Conservation (phyloP, 2,329 filamentous ascomycete genomes). For the Aspergillus clavatus region DNA sequence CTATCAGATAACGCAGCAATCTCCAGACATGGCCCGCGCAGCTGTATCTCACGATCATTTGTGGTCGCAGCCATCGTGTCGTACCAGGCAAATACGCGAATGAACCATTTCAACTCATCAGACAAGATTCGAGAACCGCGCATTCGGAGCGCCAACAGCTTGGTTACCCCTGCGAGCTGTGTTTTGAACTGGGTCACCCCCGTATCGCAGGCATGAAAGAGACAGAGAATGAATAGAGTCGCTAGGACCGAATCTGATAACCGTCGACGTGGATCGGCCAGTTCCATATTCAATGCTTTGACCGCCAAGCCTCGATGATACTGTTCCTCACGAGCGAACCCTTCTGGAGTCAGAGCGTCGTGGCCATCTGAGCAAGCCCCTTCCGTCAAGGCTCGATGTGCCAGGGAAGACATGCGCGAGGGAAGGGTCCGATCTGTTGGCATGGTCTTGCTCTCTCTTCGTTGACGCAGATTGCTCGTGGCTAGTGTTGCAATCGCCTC, state of each 20-base stretch:
- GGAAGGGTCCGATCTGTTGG: constrained; percentile 50
- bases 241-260: constrained; percentile 83
- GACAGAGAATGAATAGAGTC: constrained; percentile 79
- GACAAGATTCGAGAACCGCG: constrained; percentile 58
- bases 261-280: constrained; percentile 69
- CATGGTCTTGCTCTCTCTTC: constrained; percentile 52
- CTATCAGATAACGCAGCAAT: constrained; percentile 61
- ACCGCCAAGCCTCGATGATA: constrained; percentile 82
- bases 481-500: constrained; percentile 87
- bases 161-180: constrained; percentile 88
- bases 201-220: constrained; percentile 90
- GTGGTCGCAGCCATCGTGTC: constrained; percentile 89
- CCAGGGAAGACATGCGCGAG: constrained; percentile 46
- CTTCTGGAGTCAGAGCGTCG: constrained; percentile 47
- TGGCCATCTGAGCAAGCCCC: constrained; percentile 32
- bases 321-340: constrained; percentile 70
- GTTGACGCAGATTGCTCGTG: constrained; percentile 86
- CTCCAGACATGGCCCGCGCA: constrained; percentile 59
- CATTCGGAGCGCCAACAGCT: constrained; percentile 74
- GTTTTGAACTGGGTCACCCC: constrained; percentile 90
- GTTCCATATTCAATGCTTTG: constrained; percentile 73
- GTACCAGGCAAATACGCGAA: constrained; percentile 89
- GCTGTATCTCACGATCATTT: constrained; percentile 83
- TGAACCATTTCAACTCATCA: constrained; percentile 72
- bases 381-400: constrained; percentile 41